Conservation (phyloP, 192 early-diverging fungal species). For the Coemansia sp. region DNA sequence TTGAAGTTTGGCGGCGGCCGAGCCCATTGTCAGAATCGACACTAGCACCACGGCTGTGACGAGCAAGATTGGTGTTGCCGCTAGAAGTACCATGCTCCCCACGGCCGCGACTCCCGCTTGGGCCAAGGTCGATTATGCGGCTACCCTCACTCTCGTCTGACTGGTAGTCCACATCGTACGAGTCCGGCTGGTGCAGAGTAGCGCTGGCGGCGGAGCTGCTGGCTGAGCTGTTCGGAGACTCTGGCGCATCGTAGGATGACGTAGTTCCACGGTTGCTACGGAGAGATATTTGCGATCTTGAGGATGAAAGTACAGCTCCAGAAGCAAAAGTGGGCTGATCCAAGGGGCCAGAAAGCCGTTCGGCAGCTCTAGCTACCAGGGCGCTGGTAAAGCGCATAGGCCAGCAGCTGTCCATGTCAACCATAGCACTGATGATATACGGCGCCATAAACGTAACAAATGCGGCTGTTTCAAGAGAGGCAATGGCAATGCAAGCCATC, state of each 20-base stretch:
- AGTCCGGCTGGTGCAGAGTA: neutral
- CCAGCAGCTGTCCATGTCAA: slow-evolving; percentile 32
- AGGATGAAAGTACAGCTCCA: neutral
- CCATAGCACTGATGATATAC: slow-evolving; percentile 26
- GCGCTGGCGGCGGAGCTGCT: neutral
- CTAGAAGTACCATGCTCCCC: neutral
- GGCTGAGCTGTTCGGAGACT: neutral
- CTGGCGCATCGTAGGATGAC: neutral
- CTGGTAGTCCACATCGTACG: neutral
- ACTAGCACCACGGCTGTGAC: neutral
- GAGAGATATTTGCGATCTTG: slow-evolving; percentile 51
- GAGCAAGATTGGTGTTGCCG: neutral
- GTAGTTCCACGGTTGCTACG: slow-evolving; percentile 28
- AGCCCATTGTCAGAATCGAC: slow-evolving; percentile 26
- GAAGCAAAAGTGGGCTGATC: neutral
- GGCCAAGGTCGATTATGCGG: slow-evolving; percentile 10
- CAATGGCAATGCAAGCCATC: slow-evolving; percentile 34
- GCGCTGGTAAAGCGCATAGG: slow-evolving; percentile 11
- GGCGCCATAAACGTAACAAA: slow-evolving; percentile 45
- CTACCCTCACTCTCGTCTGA: slow-evolving; percentile 10
- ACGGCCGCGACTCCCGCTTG: neutral
- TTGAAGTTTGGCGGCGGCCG: slow-evolving; percentile 3
- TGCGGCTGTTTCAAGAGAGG: slow-evolving; percentile 30
- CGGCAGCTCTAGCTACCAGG: neutral
- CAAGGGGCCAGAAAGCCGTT: neutral